Percentiles rank a stretch among this genome's conserved stretches.
phyloP scores from a whole-genome alignment of 352 stramenopile genomes.

The Phytopythium montanum region DNA sequence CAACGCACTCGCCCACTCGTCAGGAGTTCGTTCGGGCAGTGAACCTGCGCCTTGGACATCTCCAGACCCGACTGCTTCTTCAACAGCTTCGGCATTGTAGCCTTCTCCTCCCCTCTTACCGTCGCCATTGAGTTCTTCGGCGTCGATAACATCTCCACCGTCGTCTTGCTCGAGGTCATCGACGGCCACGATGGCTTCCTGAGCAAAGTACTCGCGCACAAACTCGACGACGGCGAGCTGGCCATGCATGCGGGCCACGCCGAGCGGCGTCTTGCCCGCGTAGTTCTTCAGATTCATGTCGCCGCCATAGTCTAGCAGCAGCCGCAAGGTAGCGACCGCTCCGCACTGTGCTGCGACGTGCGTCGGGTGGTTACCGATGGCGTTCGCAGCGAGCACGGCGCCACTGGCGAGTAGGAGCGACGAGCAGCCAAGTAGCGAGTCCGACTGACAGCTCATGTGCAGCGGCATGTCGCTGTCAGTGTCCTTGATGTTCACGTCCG shows the following conservation, averaged over 20 bases:
- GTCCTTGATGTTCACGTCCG: conserved; percentile 70
- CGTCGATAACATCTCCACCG: background rate
- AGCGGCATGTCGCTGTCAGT: conserved; percentile 63
- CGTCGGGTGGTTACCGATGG: conserved; percentile 61
- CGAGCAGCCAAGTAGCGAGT: conserved; percentile 47
- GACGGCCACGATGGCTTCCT: conserved; percentile 25
- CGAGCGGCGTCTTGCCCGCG: conserved; percentile 67
- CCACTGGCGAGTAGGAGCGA: conserved; percentile 56
- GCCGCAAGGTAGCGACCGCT: conserved; percentile 58
- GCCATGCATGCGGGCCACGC: conserved; percentile 66
- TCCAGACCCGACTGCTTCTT: conserved; percentile 12
- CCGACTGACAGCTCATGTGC: conserved; percentile 52
- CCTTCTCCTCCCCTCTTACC: conserved; percentile 4
- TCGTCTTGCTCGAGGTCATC: conserved; percentile 10
- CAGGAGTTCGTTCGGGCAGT: conserved; percentile 14
- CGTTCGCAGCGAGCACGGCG: conserved; percentile 48
- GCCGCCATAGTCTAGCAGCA: conserved; percentile 73
- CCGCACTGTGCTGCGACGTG: conserved; percentile 64
- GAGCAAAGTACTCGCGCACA: conserved; percentile 54
- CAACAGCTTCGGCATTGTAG: background rate
- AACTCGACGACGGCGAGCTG: conserved; percentile 57
- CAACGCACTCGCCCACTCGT: conserved; percentile 45
- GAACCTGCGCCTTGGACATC: conserved; percentile 14
- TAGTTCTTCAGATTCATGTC: conserved; percentile 88
- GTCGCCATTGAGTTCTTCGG: background rate